Evolutionary conservation across 169 alveolate species (phyloP), one percentile per base, ranked within the genome.

Genomic region (Cryptosporidium meleagridis): DNA sequence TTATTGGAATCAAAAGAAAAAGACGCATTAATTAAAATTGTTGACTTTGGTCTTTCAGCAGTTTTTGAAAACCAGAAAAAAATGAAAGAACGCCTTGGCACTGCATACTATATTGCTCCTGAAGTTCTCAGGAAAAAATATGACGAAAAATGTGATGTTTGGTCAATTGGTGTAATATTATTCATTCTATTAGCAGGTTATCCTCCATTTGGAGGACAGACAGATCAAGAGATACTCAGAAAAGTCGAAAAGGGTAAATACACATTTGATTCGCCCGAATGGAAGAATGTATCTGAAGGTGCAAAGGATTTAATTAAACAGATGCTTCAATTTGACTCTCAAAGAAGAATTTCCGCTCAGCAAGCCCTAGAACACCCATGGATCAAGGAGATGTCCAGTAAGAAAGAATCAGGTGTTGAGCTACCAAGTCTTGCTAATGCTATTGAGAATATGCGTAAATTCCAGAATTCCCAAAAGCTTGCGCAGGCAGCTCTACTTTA

Each of bases 181-280:
- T 96, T 94, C 70, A 95, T 96, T 18, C 85, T 94, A 9, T 86
- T 91, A 16, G 87, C 94, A 10, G 95, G 95, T 21, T 94, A 93
- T 86, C 98, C 98, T 0, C 98, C 99, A 14, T 97, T 97, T 87
- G 96, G 96, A 35, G 99, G 98, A 29, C 93, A 93, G 69, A 93
- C 93, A 45, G 98, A 97, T 87, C 93, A 93, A 26, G 98, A 96
- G 48, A 97, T 97, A 10, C 94, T 96, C 21, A 73, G 91, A 33
- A 95, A 93, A 85, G 98, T 98, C 37, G 94, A 92, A 89, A 85
- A 89, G n/a, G 99, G 98, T 14, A 91, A 93, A 85, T 94, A 80
- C 65, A 70, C 92, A 21, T 95, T 95, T 85, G 91, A 93, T 85
- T 93, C 91, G 5, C 86, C 92, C n/a, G 97, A 95, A 73, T 95